phyloP scores from a whole-genome alignment of 2,329 filamentous ascomycete species.

The Juglanconis juglandina region DNA sequence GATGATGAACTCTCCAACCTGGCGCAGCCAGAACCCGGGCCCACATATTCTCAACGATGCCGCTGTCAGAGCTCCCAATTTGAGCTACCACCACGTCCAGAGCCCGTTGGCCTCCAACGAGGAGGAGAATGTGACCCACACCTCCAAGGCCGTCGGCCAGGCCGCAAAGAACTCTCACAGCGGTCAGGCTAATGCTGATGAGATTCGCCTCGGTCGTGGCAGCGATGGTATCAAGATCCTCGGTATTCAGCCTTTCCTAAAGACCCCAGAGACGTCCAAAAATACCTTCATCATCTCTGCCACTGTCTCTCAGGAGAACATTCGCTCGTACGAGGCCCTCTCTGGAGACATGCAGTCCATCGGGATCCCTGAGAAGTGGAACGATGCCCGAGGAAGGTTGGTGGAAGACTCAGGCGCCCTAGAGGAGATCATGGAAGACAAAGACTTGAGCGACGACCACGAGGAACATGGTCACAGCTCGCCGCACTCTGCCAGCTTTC shows the following conservation, averaged over 20 bases:
- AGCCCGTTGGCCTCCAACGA: neutral
- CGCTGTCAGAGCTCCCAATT: neutral
- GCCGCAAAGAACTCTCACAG: neutral
- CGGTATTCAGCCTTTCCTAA: slow-evolving; percentile 6
- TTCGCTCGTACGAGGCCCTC: neutral
- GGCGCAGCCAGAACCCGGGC: slow-evolving; percentile 10
- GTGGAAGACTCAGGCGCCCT: neutral
- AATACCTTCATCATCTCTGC: slow-evolving; percentile 16
- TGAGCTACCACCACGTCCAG: neutral
- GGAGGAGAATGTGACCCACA: neutral
- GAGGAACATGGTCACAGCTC: neutral
- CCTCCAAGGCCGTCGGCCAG: neutral
- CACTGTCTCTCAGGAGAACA: neutral
- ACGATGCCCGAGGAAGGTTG: neutral
- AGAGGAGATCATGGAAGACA: neutral
- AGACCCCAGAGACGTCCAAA: neutral
- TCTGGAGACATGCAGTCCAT: neutral
- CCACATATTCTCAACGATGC: neutral
- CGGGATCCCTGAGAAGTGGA: no score
- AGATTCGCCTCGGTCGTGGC: neutral
- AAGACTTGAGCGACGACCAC: neutral
- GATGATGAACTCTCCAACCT: slow-evolving; percentile 16
- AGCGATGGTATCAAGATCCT: slow-evolving; percentile 11
- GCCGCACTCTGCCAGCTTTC: neutral
- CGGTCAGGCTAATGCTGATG: neutral